Base-by-base conservation (phyloP, 2,329 filamentous ascomycete species). In the Botrytis cinerea region DNA sequence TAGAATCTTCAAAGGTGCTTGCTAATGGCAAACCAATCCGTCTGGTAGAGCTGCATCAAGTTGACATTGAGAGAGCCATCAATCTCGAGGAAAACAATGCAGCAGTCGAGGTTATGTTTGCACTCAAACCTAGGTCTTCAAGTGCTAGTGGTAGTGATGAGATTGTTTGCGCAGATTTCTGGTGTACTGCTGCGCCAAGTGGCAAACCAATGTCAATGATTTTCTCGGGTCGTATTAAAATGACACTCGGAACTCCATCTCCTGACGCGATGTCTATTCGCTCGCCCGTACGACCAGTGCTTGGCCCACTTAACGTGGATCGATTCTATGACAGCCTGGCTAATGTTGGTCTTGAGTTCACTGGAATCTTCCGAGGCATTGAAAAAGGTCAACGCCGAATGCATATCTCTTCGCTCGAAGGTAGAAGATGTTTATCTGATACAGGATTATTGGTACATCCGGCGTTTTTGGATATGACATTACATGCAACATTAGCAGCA, bases 391-490 rank as follows among this genome's bases (percentile, higher is more conserved):
- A 74, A 40, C 67, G 77, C 4, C 72, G 57, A 16, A 61, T 74
- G n/a, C 51, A 72, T 18, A 35, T 46, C 4, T 74, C 77, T 46
- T 61, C 70, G n/a, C 61, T 68, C 43, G 74, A 63, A 57, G 28
- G 62, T 64, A 25, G 43, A 59, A 1, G 60, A 69, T 18, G 38
- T 43, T 0, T 66, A 48, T 45, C 32, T 45, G 46, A 72, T 67
- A 51, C 45, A 43, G 46, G 35, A 51, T 51, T 75, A 10, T 43
- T 76, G 51, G 83, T 90, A 35, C 88, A 90, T 74, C 88, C 88
- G 0, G 84, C 86, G 3, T 87, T 86, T 0, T 81, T 90, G 20
- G 88, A 90, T 75, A 81, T 84, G 4, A 85, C 89, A 79, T 84
- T 90, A 38, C 88, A 90, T 72, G 84, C 84, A 1, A 83, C 84